Conservation (phyloP, 768 basidiomycete species). For the Suillus sp. region DNA sequence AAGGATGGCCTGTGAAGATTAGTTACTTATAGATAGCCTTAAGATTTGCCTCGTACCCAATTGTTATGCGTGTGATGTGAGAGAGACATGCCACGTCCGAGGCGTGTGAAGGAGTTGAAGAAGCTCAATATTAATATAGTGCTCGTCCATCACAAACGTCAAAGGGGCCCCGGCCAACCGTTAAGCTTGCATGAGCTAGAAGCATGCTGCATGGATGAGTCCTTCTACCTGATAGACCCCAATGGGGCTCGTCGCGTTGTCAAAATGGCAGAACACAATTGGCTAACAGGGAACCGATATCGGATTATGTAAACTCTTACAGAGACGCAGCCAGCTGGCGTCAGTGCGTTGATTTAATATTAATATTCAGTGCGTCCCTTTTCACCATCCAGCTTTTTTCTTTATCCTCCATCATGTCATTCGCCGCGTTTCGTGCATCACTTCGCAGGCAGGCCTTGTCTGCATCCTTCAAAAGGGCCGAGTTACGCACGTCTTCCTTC, state of each 20-base stretch:
- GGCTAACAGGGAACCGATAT: conserved; percentile 4
- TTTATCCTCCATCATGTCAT: conserved; percentile 49
- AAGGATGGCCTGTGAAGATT: conserved; percentile 8
- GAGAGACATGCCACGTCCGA: conserved; percentile 1
- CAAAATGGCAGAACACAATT: conserved; percentile 7
- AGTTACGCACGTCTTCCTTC: conserved; percentile 45
- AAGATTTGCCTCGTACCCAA: neutral
- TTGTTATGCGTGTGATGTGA: conserved; percentile 6
- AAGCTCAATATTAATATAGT: conserved; percentile 11
- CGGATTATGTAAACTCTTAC: conserved; percentile 13
- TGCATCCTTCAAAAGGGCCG: conserved; percentile 27
- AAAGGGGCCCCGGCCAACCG: neutral
- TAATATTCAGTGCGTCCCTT: neutral
- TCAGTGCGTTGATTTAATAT: neutral
- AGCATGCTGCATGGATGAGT: neutral
- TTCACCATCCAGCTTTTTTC: conserved; percentile 3
- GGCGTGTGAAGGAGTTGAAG: conserved; percentile 13
- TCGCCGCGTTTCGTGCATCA: conserved; percentile 53
- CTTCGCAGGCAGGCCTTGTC: conserved; percentile 46
- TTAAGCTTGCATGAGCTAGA: neutral
- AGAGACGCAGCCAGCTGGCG: conserved; percentile 4
- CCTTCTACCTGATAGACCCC: neutral
- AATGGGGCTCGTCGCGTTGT: neutral
- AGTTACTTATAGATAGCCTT: conserved; percentile 5
- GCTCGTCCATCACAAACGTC: conserved; percentile 15